phyloP scores from a whole-genome alignment of 192 early-diverging fungal genomes.

The Endogone sp. region DNA sequence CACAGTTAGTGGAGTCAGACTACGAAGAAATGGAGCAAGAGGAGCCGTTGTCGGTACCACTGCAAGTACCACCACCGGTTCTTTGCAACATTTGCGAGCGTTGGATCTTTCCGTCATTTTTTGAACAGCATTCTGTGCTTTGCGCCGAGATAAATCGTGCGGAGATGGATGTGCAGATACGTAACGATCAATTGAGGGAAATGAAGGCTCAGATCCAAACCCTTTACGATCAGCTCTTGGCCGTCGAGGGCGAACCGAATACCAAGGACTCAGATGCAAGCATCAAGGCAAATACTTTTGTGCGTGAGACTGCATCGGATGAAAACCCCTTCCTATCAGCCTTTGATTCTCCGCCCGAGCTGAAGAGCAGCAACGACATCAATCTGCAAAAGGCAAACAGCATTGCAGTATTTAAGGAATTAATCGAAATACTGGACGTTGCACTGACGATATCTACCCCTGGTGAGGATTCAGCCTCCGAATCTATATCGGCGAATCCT shows the following conservation, averaged over 20 bases:
- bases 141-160: conserved; percentile 74
- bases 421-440: conserved; percentile 38
- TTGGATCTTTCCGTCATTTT: conserved; percentile 61
- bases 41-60: background rate
- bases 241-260: background rate
- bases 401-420: conserved; percentile 28
- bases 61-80: conserved; percentile 32
- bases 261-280: conserved; percentile 6
- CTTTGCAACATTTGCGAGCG: conserved; percentile 81
- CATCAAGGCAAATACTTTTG: background rate
- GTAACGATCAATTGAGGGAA: conserved; percentile 68
- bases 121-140: conserved; percentile 65
- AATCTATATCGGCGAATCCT: conserved; percentile 8
- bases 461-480: conserved; percentile 18
- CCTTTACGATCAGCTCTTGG: conserved; percentile 13
- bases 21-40: conserved; percentile 3
- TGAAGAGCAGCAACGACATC: background rate
- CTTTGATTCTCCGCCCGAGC: background rate
- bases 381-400: background rate
- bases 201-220: conserved; percentile 42
- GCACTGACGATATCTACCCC: conserved; percentile 48
- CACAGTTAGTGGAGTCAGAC: background rate
- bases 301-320: background rate
- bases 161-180: conserved; percentile 72
- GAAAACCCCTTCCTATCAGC: background rate